Conservation (phyloP, 495 filamentous ascomycete species). For the Amphirosellinia nigrospora region DNA sequence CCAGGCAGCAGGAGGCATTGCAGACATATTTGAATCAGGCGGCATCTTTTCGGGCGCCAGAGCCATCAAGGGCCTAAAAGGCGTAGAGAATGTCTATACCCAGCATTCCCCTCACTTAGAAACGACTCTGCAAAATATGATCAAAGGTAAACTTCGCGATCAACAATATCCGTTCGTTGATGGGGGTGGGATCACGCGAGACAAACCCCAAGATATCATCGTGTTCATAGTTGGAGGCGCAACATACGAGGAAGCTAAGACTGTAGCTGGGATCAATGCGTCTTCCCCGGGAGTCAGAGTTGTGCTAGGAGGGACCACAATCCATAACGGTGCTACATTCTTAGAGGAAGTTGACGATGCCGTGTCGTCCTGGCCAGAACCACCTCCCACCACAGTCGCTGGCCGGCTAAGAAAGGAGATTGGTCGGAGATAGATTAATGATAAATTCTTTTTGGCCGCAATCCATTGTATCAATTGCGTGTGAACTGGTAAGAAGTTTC, state of each 20-base stretch:
- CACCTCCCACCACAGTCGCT: constrained; percentile 68
- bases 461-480: neutral
- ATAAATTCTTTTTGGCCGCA: neutral
- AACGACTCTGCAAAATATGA: constrained; percentile 84
- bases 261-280: constrained; percentile 89
- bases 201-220: constrained; percentile 96
- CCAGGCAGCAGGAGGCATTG: constrained; percentile 72
- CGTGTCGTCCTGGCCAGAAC: constrained; percentile 80
- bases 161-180: constrained; percentile 92
- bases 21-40: constrained; percentile 88
- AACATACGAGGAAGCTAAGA: constrained; percentile 96
- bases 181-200: constrained; percentile 77
- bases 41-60: constrained; percentile 91
- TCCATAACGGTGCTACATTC: constrained; percentile 87
- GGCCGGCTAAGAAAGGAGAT: constrained; percentile 74
- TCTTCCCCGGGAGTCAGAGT: constrained; percentile 86
- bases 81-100: constrained; percentile 98
- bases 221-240: constrained; percentile 92
- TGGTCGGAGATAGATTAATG: constrained; percentile 49
- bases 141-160: constrained; percentile 86
- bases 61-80: constrained; percentile 92
- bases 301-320: constrained; percentile 81
- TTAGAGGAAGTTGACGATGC: constrained; percentile 85
- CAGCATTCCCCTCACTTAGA: constrained; percentile 93
- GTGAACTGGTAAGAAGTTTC: too few species aligned